Base-by-base conservation (phyloP, 208 protist genomes). In the Phytomonas francai region DNA sequence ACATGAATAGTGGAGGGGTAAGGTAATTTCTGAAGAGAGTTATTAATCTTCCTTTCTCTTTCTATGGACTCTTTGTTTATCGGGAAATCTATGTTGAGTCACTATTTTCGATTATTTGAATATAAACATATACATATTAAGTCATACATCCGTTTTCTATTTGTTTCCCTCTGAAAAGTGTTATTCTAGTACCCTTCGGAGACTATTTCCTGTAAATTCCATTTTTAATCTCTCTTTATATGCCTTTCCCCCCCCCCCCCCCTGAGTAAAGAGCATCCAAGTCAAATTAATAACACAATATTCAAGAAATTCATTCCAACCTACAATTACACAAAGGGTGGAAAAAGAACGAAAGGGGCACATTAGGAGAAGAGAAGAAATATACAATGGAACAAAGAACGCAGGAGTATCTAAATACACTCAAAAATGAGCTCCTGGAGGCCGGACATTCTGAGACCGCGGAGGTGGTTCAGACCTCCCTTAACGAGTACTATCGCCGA, bases 401-500 rank as follows among this genome's bases (percentile, higher is more conserved):
- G 27, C 68, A 67, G 29, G 62, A 45, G 0, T 91, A 91, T 67
- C 73, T 94, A n/a, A 68, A 76, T 27, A 69, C 34, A 0, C 70
- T 92, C 33, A 77, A 76, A 67, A 71, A 27, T 32, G 54, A 65
- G 22, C 72, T 94, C 28, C 75, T 70, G 25, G 33, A 60, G 11
- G 62, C 73, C 0, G 81, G 79, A 33, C 66, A 79, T 30, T 63
- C 67, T 11, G 75, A 25, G 25, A 86, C 80, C 1, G 85, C 79
- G 0, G 73, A 81, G 56, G 62, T 81, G 1, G 71, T 91, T 14
- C 68, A 74, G 9, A 67, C 66, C 11, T 80, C 74, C 5, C 58
- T 78, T 25, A 71, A 68, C 19, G 73, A 91, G 34, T 78, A 85
- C 30, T 57, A 77, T 57, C 63, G 64, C 28, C 76, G 77, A 22